Conservation (phyloP, 306 rosid species). For the Vigna trinervia region DNA sequence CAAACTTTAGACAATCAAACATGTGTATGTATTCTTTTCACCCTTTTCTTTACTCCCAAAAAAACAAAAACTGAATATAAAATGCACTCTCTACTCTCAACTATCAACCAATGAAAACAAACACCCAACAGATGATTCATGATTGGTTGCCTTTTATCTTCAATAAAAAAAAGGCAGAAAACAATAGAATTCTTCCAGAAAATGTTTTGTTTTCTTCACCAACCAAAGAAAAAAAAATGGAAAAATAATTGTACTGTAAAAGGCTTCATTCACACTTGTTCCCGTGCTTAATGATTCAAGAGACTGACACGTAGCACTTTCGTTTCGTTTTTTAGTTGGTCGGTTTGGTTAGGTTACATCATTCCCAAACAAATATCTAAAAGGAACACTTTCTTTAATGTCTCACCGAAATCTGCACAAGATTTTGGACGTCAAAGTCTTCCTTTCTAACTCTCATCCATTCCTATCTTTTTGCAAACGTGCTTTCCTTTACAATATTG, state of each 20-base stretch:
- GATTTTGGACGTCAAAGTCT: conserved; percentile 36
- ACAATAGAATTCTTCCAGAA: background rate
- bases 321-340: conserved; percentile 33
- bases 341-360: conserved; percentile 42
- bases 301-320: conserved; percentile 37
- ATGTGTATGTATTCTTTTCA: background rate
- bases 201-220: conserved; percentile 17
- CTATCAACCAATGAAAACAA: background rate
- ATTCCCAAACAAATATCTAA: conserved; percentile 40
- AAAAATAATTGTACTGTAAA: conserved; percentile 1
- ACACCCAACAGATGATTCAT: background rate
- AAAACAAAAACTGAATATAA: background rate
- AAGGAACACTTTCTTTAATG: conserved; percentile 30
- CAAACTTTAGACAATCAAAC: background rate
- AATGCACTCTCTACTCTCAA: background rate
- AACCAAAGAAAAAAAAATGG: conserved; percentile 16
- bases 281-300: conserved; percentile 20
- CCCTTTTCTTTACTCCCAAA: background rate
- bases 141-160: background rate
- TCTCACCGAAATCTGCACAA: background rate
- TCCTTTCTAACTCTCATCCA: conserved; percentile 2
- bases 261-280: conserved; percentile 37
- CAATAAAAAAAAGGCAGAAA: no score
- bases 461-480: conserved; percentile 13
- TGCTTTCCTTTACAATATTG: background rate